These are phyloP conservation scores for Pichia pseudocactophila DNA, from an alignment of 805 yeast genomes.

Conservation along the genomic window DNA sequence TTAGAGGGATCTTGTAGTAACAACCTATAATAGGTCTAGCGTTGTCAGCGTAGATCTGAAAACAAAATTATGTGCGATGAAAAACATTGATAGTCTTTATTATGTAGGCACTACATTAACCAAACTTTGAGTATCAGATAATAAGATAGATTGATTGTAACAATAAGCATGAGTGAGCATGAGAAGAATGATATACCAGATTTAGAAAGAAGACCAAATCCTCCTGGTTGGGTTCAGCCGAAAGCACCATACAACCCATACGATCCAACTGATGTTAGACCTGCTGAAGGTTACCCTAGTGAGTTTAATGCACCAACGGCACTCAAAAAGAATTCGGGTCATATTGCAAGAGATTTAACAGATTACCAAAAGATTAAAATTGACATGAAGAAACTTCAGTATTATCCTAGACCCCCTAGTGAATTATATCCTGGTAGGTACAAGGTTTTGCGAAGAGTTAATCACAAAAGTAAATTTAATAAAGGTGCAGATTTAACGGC, in stretches of 20 bases:
- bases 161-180: background rate
- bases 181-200: constrained; percentile 15
- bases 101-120: too few species aligned
- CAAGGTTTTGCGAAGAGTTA: constrained; percentile 56
- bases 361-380: constrained; percentile 62
- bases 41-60: too few species aligned
- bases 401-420: constrained; percentile 70
- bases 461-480: constrained; percentile 43
- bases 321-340: constrained; percentile 35
- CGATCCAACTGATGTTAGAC: constrained; percentile 67
- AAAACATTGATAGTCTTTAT: too few species aligned
- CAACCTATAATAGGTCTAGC: too few species aligned
- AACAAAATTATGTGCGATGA: too few species aligned
- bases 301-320: constrained; percentile 64
- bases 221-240: constrained; percentile 74
- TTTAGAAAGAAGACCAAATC: constrained; percentile 58
- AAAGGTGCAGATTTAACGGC: constrained; percentile 55
- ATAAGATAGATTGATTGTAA: background rate
- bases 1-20: background rate
- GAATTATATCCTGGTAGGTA: constrained; percentile 72
- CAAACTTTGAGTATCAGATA: too few species aligned
- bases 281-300: constrained; percentile 80
- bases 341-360: constrained; percentile 54
- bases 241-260: constrained; percentile 81
- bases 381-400: constrained; percentile 64